Conservation (phyloP, 371 early-diverging fungal species). For the Phascolomyces articulosus region DNA sequence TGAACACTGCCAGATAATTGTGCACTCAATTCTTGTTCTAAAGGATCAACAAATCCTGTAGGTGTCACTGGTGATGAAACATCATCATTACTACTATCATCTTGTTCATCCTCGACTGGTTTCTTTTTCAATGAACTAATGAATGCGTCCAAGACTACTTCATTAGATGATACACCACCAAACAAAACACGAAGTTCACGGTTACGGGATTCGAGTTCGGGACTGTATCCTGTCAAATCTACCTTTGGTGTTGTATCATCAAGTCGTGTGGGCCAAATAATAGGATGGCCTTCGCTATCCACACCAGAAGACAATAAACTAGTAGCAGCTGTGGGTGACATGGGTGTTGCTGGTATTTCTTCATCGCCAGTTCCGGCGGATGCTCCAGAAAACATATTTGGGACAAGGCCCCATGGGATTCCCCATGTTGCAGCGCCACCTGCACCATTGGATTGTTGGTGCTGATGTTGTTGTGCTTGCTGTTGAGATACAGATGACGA, state of each 20-base stretch:
- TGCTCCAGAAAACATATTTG: slow-evolving; percentile 25
- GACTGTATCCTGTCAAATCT: slow-evolving; percentile 31
- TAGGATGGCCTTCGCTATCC: slow-evolving; percentile 39
- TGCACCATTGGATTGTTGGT: slow-evolving; percentile 8
- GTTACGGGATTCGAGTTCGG: slow-evolving; percentile 36
- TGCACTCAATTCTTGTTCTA: slow-evolving; percentile 40
- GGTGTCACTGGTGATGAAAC: slow-evolving; percentile 15
- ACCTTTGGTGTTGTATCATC: slow-evolving; percentile 38
- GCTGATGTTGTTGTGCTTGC: slow-evolving; percentile 7
- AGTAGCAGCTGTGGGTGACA: slow-evolving; percentile 11
- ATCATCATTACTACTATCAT: not conserved
- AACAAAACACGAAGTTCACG: slow-evolving; percentile 41
- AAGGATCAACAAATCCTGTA: slow-evolving; percentile 21
- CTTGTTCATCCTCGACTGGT: slow-evolving; percentile 9
- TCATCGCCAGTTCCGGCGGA: not conserved
- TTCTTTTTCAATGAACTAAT: slow-evolving; percentile 44
- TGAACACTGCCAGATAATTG: slow-evolving; percentile 29
- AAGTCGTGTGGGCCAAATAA: slow-evolving; percentile 41
- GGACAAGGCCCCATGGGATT: slow-evolving; percentile 54
- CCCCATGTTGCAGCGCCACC: slow-evolving; percentile 42
- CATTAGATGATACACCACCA: slow-evolving; percentile 39
- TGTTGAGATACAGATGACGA: slow-evolving; percentile 9
- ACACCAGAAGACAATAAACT: not conserved
- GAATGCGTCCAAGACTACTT: slow-evolving; percentile 47
- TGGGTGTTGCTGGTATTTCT: slow-evolving; percentile 9